These are phyloP conservation scores for Leptomonas pyrrhocoris DNA, from an alignment of 208 protist genomes.

Conservation along the genomic window DNA sequence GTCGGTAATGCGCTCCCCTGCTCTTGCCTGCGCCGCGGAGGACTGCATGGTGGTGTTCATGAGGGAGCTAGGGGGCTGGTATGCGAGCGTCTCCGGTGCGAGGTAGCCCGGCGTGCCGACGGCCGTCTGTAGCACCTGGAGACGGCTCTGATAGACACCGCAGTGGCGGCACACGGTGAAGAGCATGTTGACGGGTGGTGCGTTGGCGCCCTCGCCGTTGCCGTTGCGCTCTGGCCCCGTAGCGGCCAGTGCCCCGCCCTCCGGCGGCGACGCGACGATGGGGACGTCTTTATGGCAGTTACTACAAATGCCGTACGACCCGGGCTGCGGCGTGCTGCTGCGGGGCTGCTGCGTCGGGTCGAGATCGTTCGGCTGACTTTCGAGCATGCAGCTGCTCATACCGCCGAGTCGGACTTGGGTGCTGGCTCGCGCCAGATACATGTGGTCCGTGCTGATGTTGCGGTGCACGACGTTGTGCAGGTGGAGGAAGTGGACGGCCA, in stretches of 20 bases:
- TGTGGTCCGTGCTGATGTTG: conserved; percentile 51
- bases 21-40: neutral
- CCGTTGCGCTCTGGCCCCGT: neutral
- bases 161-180: conserved; percentile 50
- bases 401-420: conserved; percentile 71
- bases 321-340: conserved; percentile 34
- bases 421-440: conserved; percentile 76
- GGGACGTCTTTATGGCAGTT: conserved; percentile 35
- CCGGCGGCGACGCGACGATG: conserved; percentile 24
- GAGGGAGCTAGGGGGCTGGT: conserved; percentile 32
- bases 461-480: conserved; percentile 35
- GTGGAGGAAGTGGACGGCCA: conserved; percentile 81
- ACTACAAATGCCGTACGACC: conserved; percentile 36
- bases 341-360: conserved; percentile 15
- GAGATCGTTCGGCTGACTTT: conserved; percentile 8
- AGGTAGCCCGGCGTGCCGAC: conserved; percentile 76
- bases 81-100: conserved; percentile 83
- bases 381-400: conserved; percentile 74
- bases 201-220: neutral
- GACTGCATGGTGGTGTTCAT: conserved; percentile 30
- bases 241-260: neutral
- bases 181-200: conserved; percentile 35
- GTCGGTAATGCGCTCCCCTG: conserved; percentile 36
- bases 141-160: conserved; percentile 42
- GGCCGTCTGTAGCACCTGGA: conserved; percentile 57